Base-by-base conservation (phyloP, 345 rosid species). In the Salix udensis region DNA sequence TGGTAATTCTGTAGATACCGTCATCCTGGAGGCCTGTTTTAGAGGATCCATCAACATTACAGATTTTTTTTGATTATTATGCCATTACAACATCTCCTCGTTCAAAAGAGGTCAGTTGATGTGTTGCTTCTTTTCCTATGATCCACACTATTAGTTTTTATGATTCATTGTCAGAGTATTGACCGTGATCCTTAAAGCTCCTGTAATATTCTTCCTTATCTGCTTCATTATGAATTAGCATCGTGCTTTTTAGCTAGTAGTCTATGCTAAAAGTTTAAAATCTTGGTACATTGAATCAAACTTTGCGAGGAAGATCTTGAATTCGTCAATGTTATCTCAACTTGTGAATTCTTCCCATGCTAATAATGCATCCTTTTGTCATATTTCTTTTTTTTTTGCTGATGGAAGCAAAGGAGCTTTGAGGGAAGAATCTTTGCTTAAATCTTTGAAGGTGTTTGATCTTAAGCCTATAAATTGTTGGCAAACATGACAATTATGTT, bases 41-140 rank as follows among this genome's bases (percentile, higher is more conserved):
- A 82, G 99, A 96, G 83, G 98, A 96, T 84, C 84, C 98, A 55
- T 82, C 96, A 42, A 96, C 99, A 14, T 84, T 96, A 84, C 99
- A 92, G 85, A 90, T 90, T 66, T 96, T 91, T 85, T 96, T 94
- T 87, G 98, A 96, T 84, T 96, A 96, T 80, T 96, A 96, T 89
- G 89, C 89, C 66, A 86, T 88, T 65, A 83, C 92, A 74, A 86
- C 86, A 58, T 62, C 94, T 16, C 97, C 97, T 74, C 91, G 94
- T 67, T 92, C 98, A n/a, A 96, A 96, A 83, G 98, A 96, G 97
- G 98, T 96, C 64, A 75, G 89, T 77, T 62, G 34, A 68, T 76
- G 60, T 30, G 6, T 23, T 14, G 13, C 15, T 68, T 19, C 24
- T 42, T 39, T 48, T 48, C 65, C 23, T 40, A 52, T 67, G 36